Evolutionary conservation across 1,139 yeast species (phyloP).

Genomic region (Candida tropicalis): DNA sequence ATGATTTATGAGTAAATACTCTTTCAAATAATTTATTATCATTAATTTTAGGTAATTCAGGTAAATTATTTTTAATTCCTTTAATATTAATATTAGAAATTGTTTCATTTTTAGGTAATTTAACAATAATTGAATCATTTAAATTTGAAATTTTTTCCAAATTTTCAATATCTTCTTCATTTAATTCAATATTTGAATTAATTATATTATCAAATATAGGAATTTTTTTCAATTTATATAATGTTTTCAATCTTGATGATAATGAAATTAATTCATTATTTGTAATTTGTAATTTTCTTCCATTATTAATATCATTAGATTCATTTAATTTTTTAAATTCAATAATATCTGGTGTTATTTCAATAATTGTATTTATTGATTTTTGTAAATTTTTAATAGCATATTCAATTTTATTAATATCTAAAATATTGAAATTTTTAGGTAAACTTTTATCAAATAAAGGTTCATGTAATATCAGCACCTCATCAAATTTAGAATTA

Average conservation of each 20-base stretch:
- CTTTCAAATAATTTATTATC: constrained; percentile 62
- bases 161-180: constrained; percentile 15
- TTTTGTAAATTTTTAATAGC: constrained; percentile 50
- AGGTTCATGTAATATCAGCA: constrained; percentile 13
- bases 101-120: constrained; percentile 17
- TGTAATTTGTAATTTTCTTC: constrained; percentile 50
- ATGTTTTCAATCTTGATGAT: constrained; percentile 60
- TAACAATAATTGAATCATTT: constrained; percentile 3
- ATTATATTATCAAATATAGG: constrained; percentile 50
- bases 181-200: constrained; percentile 20
- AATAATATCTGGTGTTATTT: constrained; percentile 54
- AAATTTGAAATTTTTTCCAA: constrained; percentile 8
- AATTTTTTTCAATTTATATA: constrained; percentile 50
- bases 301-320: constrained; percentile 30
- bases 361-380: constrained; percentile 51
- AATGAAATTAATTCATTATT: constrained; percentile 57
- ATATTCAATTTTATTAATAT: constrained; percentile 44
- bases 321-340: constrained; percentile 37
- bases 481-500: background rate
- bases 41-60: constrained; percentile 68
- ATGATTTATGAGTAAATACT: constrained; percentile 83
- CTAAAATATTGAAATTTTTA: constrained; percentile 33
- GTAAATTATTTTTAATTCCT: constrained; percentile 42
- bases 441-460: constrained; percentile 15
- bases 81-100: constrained; percentile 18